Evolutionary conservation across 1,284 basidiomycete genomes (phyloP), one percentile per base, ranked within the genome.

Genomic region (Apiotrichum akiyoshidainum): DNA sequence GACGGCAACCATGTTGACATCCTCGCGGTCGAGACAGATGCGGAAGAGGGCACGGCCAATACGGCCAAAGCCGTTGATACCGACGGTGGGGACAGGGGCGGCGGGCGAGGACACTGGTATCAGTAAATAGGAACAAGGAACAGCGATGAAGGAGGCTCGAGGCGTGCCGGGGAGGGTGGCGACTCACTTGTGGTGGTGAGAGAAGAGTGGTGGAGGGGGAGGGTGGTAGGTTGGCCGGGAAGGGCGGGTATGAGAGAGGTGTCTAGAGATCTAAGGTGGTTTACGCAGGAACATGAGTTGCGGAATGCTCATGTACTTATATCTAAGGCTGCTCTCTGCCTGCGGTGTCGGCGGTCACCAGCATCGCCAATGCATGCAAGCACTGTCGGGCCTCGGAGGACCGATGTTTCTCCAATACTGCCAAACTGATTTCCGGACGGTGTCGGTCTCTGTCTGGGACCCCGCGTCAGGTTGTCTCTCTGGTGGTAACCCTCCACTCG

Each of bases 11-110:
- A 79, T 57, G 33, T 54, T 47, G 37, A 74, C 56, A 58, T 75
- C 72, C 42, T 62, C 54, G 11, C 76, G 74, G 46, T 41, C 55
- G 16, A 69, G 63, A 47, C 63, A 56, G 46, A 63, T 65, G 21
- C 66, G 67, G 67, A 72, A 70, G 45, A 69, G 59, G 9, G 70
- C 71, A 33, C 71, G 69, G 39, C 74, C 77, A 49, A 78, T 78
- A 54, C 77, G 75, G 47, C 78, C 78, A 51, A 79, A 78, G 35
- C 77, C 78, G 65, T 76, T 78, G 70, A 79, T 78, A 12, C 75
- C 78, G 17, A 79, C 63, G 33, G 57, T 56, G 31, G 73, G 73
- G 3, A 60, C 49, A 44, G 58, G 22, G 50, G 46, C 26, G 50
- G 46, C 26, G 44, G 58, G 19, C 10, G 47, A 40, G 26, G 49